Conservation (phyloP, 192 early-diverging fungal genomes). For the Podila horticola region DNA sequence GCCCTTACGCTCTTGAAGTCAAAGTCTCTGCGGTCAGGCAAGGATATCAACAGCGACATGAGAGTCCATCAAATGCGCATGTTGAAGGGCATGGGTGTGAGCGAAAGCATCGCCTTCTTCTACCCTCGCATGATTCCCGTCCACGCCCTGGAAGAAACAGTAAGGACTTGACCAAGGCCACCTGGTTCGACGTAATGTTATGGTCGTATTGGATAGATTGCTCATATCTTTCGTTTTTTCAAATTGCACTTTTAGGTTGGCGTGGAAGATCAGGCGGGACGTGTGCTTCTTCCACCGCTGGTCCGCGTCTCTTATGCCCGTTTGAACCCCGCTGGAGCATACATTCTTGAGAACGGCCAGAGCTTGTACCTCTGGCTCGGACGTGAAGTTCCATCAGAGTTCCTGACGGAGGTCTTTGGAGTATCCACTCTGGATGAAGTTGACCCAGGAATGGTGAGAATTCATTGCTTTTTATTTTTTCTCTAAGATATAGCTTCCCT, state of each 20-base stretch:
- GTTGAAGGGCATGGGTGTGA: constrained; percentile 79
- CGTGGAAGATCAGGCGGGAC: constrained; percentile 38
- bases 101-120: constrained; percentile 80
- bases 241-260: neutral
- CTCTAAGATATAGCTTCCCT: neutral
- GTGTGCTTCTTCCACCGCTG: constrained; percentile 71
- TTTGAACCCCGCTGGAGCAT: constrained; percentile 81
- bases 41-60: constrained; percentile 76
- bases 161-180: neutral
- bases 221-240: neutral
- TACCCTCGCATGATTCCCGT: constrained; percentile 87
- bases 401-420: constrained; percentile 84
- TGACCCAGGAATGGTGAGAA: constrained; percentile 69
- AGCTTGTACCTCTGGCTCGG: constrained; percentile 89
- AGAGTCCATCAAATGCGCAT: constrained; percentile 84
- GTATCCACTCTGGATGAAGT: constrained; percentile 76
- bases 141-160: constrained; percentile 60
- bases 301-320: constrained; percentile 83
- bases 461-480: neutral
- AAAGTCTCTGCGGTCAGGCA: constrained; percentile 81
- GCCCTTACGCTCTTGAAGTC: constrained; percentile 88
- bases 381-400: constrained; percentile 66
- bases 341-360: constrained; percentile 88
- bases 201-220: no score
- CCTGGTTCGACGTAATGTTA: no score